Evolutionary conservation across 1,284 basidiomycete species (phyloP).

Genomic region (Bjerkandera adusta): DNA sequence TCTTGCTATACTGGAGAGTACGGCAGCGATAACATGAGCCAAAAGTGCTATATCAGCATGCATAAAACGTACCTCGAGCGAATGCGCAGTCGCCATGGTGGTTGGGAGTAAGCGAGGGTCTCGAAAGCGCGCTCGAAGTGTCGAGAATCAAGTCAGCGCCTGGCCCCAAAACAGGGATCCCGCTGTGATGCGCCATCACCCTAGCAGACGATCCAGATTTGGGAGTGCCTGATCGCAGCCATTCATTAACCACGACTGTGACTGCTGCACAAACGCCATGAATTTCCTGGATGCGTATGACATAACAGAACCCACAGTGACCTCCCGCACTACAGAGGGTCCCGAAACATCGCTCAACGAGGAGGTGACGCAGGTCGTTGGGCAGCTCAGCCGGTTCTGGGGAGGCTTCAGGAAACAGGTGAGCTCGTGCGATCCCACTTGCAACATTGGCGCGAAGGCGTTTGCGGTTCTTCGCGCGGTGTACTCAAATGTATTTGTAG

Average conservation of each 20-base stretch:
- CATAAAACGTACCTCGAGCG: constrained; percentile 16
- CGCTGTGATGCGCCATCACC: too few species aligned
- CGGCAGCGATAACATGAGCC: not conserved
- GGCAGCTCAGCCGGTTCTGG: constrained; percentile 84
- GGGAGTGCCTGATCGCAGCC: not conserved
- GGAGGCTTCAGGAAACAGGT: constrained; percentile 88
- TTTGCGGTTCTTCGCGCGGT: not conserved
- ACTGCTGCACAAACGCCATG: constrained; percentile 38
- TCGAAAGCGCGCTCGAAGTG: not conserved
- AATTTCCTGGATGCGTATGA: constrained; percentile 74
- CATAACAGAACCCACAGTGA: constrained; percentile 48
- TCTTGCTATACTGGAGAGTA: constrained; percentile 62
- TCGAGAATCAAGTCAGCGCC: constrained; percentile 1
- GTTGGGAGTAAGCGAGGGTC: constrained; percentile 1
- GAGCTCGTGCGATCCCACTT: constrained; percentile 23
- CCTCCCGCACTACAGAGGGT: constrained; percentile 27
- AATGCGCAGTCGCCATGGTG: constrained; percentile 16
- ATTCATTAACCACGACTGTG: not conserved
- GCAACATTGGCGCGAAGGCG: not conserved
- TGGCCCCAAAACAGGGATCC: constrained; percentile 1
- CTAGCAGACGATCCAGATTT: too few species aligned
- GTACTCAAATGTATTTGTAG: constrained; percentile 37
- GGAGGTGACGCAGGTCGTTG: constrained; percentile 85
- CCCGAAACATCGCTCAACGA: constrained; percentile 72
- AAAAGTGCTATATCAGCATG: not conserved